Base-by-base conservation (phyloP, 2,329 filamentous ascomycete genomes). In the Pezicula rhizophila region DNA sequence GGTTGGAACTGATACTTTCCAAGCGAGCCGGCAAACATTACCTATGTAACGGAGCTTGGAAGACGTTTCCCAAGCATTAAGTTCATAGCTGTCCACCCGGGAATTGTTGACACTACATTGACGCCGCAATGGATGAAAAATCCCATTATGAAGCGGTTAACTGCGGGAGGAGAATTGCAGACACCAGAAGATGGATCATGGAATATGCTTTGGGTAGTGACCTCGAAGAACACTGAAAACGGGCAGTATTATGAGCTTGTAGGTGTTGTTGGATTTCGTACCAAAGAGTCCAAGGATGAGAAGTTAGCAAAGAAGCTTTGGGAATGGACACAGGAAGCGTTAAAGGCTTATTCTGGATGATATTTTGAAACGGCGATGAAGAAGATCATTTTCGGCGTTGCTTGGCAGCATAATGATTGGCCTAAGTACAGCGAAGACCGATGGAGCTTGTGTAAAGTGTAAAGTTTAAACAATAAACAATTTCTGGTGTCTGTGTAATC, bases 11-110 rank as follows among this genome's bases (percentile, higher is more conserved):
- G 65, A n/a, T 71, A 71, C 53, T 72, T 69, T 0, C 69, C 73
- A 51, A 67, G 64, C 46, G 76, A 76, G 56, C 59, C 75, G 4
- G 73, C 74, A 0, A 70, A 74, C 51, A 54, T 74, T 7, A 58
- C 73, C 2, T 72, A 68, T 55, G 63, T 68, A 6, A 59, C 59
- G 8, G 64, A 70, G 45, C 53, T 76, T 7, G 66, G 69, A 3
- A 52, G 57, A 35, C 64, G 62, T 5, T 66, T 70, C 44, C 65
- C 69, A 0, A 46, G 52, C 11, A 60, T 73, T 18, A 66, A 57
- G 2, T 55, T 57, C 7, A 61, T 70, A 3, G 53, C 67, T 1
- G 52, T 74, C 2, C 67, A 72, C 46, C 71, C 70, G 1, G 71
- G 70, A 28, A 15, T 14, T 31, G 31, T 11, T 28, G 45, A 55